Evolutionary conservation across 2,329 filamentous ascomycete genomes (phyloP).

Genomic region (Trichoderma guizhouense): DNA sequence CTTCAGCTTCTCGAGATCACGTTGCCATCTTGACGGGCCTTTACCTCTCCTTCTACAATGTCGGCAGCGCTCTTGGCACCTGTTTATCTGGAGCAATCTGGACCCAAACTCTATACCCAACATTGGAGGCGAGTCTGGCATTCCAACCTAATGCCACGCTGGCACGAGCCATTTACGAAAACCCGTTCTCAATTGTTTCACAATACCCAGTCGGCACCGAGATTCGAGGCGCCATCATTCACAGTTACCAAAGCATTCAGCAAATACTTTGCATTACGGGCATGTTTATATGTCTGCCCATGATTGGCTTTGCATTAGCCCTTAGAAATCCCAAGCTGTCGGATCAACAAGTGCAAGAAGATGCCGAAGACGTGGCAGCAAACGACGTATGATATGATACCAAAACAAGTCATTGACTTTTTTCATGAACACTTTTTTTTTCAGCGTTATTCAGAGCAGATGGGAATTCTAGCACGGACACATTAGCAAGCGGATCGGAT

Average conservation of each 20-base stretch:
- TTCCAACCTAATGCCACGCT: slow-evolving; percentile 36
- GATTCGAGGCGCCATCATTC: slow-evolving; percentile 42
- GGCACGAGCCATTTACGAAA: slow-evolving; percentile 36
- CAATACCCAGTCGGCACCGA: slow-evolving; percentile 42
- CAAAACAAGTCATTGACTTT: neutral
- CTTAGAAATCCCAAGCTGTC: slow-evolving; percentile 45
- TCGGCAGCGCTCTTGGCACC: slow-evolving; percentile 41
- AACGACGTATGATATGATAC: slow-evolving; percentile 10
- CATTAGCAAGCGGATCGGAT: neutral
- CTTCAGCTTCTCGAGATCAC: slow-evolving; percentile 36
- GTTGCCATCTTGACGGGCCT: slow-evolving; percentile 39
- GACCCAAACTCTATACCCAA: slow-evolving; percentile 38
- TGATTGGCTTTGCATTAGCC: slow-evolving; percentile 43
- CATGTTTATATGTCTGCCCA: slow-evolving; percentile 44
- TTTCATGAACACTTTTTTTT: neutral
- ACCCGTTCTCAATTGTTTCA: slow-evolving; percentile 34
- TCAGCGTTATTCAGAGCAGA: neutral
- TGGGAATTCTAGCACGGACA: neutral
- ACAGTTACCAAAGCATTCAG: slow-evolving; percentile 45
- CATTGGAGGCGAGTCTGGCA: slow-evolving; percentile 31
- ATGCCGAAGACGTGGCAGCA: slow-evolving; percentile 14
- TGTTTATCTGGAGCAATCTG: slow-evolving; percentile 41
- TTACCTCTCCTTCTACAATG: slow-evolving; percentile 41
- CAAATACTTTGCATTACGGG: slow-evolving; percentile 43
- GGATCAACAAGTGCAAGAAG: slow-evolving; percentile 30